Conservation (phyloP, 169 alveolate genomes). For the Cryptosporidium ubiquitum region DNA sequence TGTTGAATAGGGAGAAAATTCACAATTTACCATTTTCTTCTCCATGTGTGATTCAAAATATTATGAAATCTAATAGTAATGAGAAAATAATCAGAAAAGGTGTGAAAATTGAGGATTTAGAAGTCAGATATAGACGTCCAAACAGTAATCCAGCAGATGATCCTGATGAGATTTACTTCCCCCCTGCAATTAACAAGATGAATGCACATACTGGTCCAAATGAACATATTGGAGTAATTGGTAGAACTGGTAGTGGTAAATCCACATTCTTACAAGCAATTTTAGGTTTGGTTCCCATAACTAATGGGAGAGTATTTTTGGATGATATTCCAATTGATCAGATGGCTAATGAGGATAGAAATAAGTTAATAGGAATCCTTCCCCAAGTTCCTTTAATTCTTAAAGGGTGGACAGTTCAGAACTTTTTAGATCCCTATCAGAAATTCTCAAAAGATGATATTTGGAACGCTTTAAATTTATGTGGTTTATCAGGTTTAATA, state of each 20-base stretch:
- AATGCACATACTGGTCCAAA: constrained; percentile 82
- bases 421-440: constrained; percentile 75
- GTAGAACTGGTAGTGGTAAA: constrained; percentile 92
- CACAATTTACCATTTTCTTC: background rate
- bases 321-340: constrained; percentile 73
- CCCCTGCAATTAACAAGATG: constrained; percentile 80
- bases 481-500: constrained; percentile 54
- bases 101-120: constrained; percentile 78
- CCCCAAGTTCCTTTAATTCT: constrained; percentile 77
- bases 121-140: constrained; percentile 82
- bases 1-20: background rate
- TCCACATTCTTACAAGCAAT: constrained; percentile 84
- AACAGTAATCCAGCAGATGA: constrained; percentile 46
- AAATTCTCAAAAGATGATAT: constrained; percentile 36
- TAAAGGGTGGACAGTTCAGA: constrained; percentile 77
- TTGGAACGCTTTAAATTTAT: constrained; percentile 59
- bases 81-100: background rate
- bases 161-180: constrained; percentile 74
- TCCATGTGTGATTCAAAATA: background rate
- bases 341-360: constrained; percentile 51
- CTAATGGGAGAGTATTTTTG: constrained; percentile 76
- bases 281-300: constrained; percentile 82
- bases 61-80: background rate
- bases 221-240: constrained; percentile 86
- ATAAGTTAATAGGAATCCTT: constrained; percentile 66